Evolutionary conservation across 2,329 filamentous ascomycete species (phyloP), one percentile per base, ranked within the genome.

Genomic region (Fusarium heterosporum): DNA sequence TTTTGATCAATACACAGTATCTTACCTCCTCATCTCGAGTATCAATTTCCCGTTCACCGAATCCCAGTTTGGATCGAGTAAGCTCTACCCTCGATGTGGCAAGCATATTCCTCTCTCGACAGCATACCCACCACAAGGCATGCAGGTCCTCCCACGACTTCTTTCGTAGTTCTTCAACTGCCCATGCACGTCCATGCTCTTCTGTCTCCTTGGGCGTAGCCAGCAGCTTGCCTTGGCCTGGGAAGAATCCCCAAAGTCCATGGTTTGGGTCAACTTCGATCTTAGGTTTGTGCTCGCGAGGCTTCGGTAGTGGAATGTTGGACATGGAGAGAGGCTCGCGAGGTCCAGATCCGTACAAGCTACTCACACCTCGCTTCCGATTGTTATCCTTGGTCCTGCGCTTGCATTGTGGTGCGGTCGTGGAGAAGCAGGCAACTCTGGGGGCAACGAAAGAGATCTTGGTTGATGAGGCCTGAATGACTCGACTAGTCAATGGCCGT

Each of bases 111-210:
- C 92, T 85, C 82, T 99, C 96, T 81, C 92, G 93, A 61, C 91
- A 86, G 77, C 96, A 98, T 55, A 93, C 87, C 93, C 94, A 99
- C 93, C 95, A 99, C 74, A 99, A 84, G 64, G 85, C 83, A 79
- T 98, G 94, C 72, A 99, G 81, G 78, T 98, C 94, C 64, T 97
- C 93, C 92, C 93, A 99, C 66, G 90, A 93, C 81, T 97, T 97
- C 66, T 87, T 84, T 66, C 94, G 87, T 74, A 99, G 83, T 82
- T 99, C 96, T 79, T 93, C 87, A 9, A 92, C 89, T 12, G 86
- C 89, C 96, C 96, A 99, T 28, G 88, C 83, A 53, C 96, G 87
- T 16, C 96, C 96, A 78, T 96, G 90, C 66, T 86, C 82, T 48
- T 83, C 77, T 55, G 91, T 88, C 69, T 95, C 89, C 34, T 88